Evolutionary conservation across 2,329 filamentous ascomycete genomes (phyloP), one percentile per base, ranked within the genome.

Genomic region (Fusarium secorum): DNA sequence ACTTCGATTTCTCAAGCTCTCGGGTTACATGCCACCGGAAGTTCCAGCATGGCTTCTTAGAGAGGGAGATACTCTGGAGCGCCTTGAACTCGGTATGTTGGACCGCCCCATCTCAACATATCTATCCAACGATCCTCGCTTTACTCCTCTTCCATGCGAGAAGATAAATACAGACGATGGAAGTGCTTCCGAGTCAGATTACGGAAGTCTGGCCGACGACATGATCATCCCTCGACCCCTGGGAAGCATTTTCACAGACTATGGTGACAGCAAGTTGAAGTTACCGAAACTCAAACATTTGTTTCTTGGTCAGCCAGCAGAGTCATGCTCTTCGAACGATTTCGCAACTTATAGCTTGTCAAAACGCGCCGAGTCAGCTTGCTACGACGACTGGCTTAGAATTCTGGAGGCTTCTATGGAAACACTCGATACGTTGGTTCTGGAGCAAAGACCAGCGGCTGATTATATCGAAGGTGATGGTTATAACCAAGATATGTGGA

Each of bases 31-130:
- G 8, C 68, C 72, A 1, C 28, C 26, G 1, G 24, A 30, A 7
- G 35, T 74, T 1, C 51, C 70, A 7, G 18, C 39, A 11, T 74
- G 72, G 72, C 26, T 63, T 1, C 26, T 74, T 4, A 38, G 8
- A 22, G 41, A 35, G 0, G 33, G 38, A 4, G 39, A 59, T 4
- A 67, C 51, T 1, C 30, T 74, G 0, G 67, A 74, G 5, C 64
- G 72, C 0, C 4, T 74, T 0, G 70, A 74, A 35, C 56, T 74
- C 2, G 60, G 53, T 17, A 70, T 74, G 64, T 4, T 74, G 4
- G 72, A 73, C 15, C 55, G 63, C 1, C 52, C 58, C 0, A 53
- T 67, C 3, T 48, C 49, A 4, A 58, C 49, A 18, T 20, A 9
- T 1, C 4, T 17, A n/a, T 6, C 30, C 1, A 1, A n/a, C 4